Percentiles rank a stretch among this genome's conserved stretches.
These are phyloP conservation scores for Blepharisma stoltei DNA, from an alignment of 73 alveolate genomes.

Conservation along the genomic window DNA sequence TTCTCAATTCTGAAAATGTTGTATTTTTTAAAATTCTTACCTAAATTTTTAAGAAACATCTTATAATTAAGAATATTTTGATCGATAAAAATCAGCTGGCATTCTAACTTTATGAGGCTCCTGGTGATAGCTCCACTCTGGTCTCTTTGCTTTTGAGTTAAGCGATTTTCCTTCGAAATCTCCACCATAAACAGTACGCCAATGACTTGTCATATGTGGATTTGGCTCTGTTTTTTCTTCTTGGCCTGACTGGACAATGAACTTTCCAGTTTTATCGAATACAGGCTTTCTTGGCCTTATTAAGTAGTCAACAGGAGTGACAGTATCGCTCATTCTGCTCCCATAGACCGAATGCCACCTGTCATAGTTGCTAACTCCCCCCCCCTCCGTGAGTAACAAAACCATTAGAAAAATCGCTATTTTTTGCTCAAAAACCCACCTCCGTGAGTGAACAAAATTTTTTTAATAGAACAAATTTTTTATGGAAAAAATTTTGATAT, in stretches of 20 bases:
- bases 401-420: no score
- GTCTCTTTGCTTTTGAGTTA: background rate
- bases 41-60: no score
- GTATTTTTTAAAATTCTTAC: no score
- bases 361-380: background rate
- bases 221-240: background rate
- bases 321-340: background rate
- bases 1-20: no score
- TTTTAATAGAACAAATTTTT: no score
- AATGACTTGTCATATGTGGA: conserved; percentile 1
- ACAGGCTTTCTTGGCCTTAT: background rate
- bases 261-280: background rate
- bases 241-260: background rate
- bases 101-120: conserved; percentile 28
- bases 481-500: no score
- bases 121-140: conserved; percentile 26
- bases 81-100: conserved; percentile 28
- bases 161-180: background rate
- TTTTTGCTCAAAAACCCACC: no score
- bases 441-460: no score
- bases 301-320: conserved; percentile 2
- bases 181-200: background rate
- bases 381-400: no score
- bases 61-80: conserved; percentile 10
- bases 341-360: conserved; percentile 19